A percentile compares a stretch with the other conserved stretches of the same genome.
These are phyloP conservation scores for Grammothele lineata DNA, from an alignment of 768 basidiomycete species.

Conservation along the genomic window DNA sequence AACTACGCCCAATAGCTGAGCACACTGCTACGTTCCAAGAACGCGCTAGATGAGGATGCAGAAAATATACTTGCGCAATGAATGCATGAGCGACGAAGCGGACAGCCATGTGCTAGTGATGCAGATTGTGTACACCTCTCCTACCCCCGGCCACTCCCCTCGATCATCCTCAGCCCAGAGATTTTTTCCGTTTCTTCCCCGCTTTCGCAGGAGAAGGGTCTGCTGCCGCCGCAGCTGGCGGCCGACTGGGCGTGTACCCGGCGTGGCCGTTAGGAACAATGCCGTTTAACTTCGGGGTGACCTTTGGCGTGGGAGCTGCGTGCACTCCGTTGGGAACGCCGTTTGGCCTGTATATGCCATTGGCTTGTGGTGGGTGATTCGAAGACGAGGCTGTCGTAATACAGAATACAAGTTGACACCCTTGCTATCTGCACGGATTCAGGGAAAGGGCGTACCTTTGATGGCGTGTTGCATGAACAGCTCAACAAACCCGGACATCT, in stretches of 20 bases:
- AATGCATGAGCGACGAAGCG: background rate
- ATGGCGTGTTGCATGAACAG: slow-evolving; percentile 56
- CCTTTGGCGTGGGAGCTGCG: slow-evolving; percentile 6
- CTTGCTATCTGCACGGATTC: too few relatives aligned
- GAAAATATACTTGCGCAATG: slow-evolving; percentile 2
- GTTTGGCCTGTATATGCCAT: slow-evolving; percentile 16
- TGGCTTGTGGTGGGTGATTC: background rate
- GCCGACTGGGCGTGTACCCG: slow-evolving; percentile 4
- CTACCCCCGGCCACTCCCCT: background rate
- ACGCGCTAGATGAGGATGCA: too few relatives aligned
- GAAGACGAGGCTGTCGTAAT: too few relatives aligned
- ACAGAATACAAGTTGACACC: too few relatives aligned
- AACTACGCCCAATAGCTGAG: too few relatives aligned
- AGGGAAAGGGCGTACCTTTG: slow-evolving; percentile 29
- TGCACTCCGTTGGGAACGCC: slow-evolving; percentile 10
- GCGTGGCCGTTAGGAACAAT: slow-evolving; percentile 4
- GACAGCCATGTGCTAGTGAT: slow-evolving; percentile 1
- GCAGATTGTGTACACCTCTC: background rate
- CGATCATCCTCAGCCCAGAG: slow-evolving; percentile 24
- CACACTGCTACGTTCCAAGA: too few relatives aligned
- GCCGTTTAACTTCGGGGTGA: slow-evolving; percentile 10
- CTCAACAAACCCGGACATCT: slow-evolving; percentile 55
- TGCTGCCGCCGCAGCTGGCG: slow-evolving; percentile 4
- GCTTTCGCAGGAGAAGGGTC: slow-evolving; percentile 26
- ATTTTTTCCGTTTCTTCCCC: slow-evolving; percentile 57